A percentile compares a stretch with the other conserved stretches of the same genome.
Conservation (phyloP, 176 grass and related monocot species). For the Dactylis glomerata region DNA sequence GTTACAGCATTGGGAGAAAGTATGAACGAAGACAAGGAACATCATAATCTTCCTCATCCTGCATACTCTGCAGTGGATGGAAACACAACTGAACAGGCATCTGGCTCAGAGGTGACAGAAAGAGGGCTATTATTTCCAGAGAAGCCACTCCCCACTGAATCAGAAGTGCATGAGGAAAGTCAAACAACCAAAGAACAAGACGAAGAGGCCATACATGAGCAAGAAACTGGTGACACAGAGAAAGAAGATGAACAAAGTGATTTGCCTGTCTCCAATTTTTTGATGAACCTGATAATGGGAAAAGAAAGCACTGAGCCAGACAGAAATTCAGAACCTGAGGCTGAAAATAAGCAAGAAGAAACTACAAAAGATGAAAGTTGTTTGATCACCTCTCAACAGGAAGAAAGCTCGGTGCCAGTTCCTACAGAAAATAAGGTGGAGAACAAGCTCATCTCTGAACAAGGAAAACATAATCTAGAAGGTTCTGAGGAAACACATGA, state of each 20-base stretch:
- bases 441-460: slow-evolving; percentile 8
- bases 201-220: slow-evolving; percentile 13
- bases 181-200: slow-evolving; percentile 29
- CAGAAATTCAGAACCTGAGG: slow-evolving; percentile 18
- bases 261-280: slow-evolving; percentile 56
- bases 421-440: slow-evolving; percentile 27
- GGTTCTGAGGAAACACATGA: slow-evolving; percentile 36
- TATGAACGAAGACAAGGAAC: slow-evolving; percentile 32
- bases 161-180: slow-evolving; percentile 30
- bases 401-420: slow-evolving; percentile 22
- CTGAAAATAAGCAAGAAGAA: slow-evolving; percentile 48
- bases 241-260: slow-evolving; percentile 45
- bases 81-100: slow-evolving; percentile 29
- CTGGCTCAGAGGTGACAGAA: slow-evolving; percentile 26
- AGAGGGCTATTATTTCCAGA: slow-evolving; percentile 23
- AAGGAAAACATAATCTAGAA: slow-evolving; percentile 35
- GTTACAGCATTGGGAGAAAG: slow-evolving; percentile 41
- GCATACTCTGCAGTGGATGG: slow-evolving; percentile 24
- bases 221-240: slow-evolving; percentile 21
- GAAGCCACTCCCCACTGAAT: slow-evolving; percentile 29
- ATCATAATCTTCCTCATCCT: slow-evolving; percentile 34
- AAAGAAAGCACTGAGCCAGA: slow-evolving; percentile 34
- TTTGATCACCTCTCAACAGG: slow-evolving; percentile 29
- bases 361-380: background rate
- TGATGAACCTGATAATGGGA: slow-evolving; percentile 60